phyloP scores from a whole-genome alignment of 257 asterid genomes.

The Fraxinus anomala region DNA sequence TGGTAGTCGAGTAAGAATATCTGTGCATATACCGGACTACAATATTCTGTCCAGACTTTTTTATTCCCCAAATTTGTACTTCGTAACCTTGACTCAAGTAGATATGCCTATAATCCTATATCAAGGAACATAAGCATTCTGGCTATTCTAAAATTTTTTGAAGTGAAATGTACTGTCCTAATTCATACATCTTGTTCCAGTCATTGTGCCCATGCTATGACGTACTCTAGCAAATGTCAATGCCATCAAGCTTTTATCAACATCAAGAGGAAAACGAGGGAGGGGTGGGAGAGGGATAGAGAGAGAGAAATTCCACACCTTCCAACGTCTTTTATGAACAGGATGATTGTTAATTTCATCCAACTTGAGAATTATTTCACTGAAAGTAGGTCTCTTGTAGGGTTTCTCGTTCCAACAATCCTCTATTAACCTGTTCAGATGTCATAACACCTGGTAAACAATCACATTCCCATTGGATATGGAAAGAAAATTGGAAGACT shows the following conservation, averaged over 20 bases:
- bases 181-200: not conserved
- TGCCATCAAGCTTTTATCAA: not conserved
- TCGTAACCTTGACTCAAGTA: conserved; percentile 6
- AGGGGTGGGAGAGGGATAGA: conserved; percentile 4
- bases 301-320: conserved; percentile 41
- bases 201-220: not conserved
- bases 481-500: not conserved
- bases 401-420: conserved; percentile 70
- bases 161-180: not conserved
- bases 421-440: conserved; percentile 67
- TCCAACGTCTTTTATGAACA: conserved; percentile 62
- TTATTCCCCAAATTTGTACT: not conserved
- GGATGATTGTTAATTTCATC: conserved; percentile 49
- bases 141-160: not conserved
- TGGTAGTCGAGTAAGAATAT: not conserved
- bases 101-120: not conserved
- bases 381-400: conserved; percentile 61
- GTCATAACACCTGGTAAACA: conserved; percentile 14
- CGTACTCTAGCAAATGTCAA: not conserved
- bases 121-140: not conserved
- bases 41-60: not conserved
- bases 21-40: not conserved
- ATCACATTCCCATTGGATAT: conserved; percentile 8
- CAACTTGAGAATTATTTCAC: conserved; percentile 57
- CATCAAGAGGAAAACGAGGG: not conserved